Percentiles rank a stretch among this genome's conserved stretches.
These are phyloP conservation scores for Marchantia paleacea DNA, from an alignment of 225 moss, liverwort and hornwort species.

Conservation along the genomic window DNA sequence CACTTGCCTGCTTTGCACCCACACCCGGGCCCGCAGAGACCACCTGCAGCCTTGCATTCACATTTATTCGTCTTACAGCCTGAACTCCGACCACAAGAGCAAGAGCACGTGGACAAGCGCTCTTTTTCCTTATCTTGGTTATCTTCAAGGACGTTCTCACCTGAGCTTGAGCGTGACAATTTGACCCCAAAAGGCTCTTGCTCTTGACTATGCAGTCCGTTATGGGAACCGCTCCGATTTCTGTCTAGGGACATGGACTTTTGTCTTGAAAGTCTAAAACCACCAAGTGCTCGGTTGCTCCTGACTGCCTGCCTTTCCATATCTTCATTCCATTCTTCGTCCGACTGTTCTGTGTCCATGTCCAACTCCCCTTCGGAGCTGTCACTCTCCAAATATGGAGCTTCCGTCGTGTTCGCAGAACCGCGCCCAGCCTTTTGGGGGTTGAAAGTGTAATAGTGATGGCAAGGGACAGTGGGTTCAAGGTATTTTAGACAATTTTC, in stretches of 20 bases:
- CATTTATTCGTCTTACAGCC: conserved; percentile 99
- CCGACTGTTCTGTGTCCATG: conserved; percentile 71
- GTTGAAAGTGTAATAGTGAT: conserved; percentile 38
- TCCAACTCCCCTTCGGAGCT: conserved; percentile 87
- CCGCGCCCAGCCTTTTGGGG: conserved; percentile 48
- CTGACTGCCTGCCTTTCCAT: conserved; percentile 63
- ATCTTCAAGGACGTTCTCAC: conserved; percentile 41
- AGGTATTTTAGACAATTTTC: conserved; percentile 45
- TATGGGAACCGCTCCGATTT: conserved; percentile 39
- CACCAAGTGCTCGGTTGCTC: conserved; percentile 58
- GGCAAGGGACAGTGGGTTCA: conserved; percentile 57
- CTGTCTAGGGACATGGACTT: conserved; percentile 49
- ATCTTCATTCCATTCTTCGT: conserved; percentile 78
- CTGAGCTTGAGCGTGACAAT: conserved; percentile 35
- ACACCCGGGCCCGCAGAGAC: conserved; percentile 85
- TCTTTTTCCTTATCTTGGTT: conserved; percentile 54
- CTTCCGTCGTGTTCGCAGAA: conserved; percentile 38
- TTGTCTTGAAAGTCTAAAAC: conserved; percentile 37
- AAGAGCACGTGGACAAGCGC: conserved; percentile 55
- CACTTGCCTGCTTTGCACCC: conserved; percentile 72
- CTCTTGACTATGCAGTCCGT: conserved; percentile 35
- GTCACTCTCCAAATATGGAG: conserved; percentile 44
- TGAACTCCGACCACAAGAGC: conserved; percentile 93
- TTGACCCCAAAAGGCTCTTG: conserved; percentile 36
- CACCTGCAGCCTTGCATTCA: conserved; percentile 90